Evolutionary conservation across 2,329 filamentous ascomycete genomes (phyloP), one percentile per base, ranked within the genome.

Genomic region (Plenodomus biglobosus): DNA sequence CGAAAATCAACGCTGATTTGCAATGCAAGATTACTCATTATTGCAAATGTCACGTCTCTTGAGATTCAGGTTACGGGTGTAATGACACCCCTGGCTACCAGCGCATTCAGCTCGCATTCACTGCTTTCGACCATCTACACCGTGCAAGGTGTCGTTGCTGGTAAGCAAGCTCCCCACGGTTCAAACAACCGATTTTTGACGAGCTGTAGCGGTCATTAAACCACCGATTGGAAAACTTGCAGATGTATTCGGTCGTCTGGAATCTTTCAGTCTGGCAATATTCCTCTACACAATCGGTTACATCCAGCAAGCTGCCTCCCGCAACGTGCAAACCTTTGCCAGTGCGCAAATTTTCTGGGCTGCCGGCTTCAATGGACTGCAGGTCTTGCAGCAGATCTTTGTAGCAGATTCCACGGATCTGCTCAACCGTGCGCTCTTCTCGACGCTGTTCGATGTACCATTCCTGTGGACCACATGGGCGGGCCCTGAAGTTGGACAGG

Each of bases 41-140:
- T 87, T 74, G 82, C 84, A 17, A 85, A 83, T 58, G 79, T 80
- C 40, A 86, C 83, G 5, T 87, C 84, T n/a, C 75, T 87, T 16
- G 85, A 87, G 65, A 78, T 79, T 15, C 85, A 87, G 62, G 83
- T 82, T 8, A 84, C 84, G 1, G 78, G 77, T 43, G 79, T 82
- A 8, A 73, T 88, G 40, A 78, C 80, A 15, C 79, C 81, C 18
- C 87, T 83, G 72, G 84, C 86, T 22, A 87, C 85, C 1, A 87
- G 84, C 49, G 76, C 80, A 2, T 88, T 87, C 62, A 75, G 75
- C 34, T 76, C 78, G 40, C 86, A 88, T 63, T 85, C 85, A 11
- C 75, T 88, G 27, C 76, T 86, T 36, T 83, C 85, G 15, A 86
- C 84, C 0, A 80, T 87, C 19, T 75, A 80, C 21, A 83, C 86